A percentile compares a stretch with the other conserved stretches of the same genome.
Conservation (phyloP, 2,329 filamentous ascomycete genomes). For the Talaromyces verruculosus region DNA sequence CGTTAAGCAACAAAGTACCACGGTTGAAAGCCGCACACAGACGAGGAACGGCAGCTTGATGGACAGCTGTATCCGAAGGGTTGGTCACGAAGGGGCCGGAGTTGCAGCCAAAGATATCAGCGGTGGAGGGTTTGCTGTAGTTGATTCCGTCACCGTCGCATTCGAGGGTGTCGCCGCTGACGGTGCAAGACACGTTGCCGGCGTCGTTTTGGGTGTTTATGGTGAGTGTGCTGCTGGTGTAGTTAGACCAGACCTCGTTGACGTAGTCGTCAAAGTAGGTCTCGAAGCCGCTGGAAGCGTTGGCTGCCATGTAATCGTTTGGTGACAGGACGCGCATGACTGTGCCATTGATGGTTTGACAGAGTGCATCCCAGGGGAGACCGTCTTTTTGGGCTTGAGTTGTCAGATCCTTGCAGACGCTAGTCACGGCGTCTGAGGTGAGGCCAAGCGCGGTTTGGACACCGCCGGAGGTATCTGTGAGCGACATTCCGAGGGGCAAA, state of each 20-base stretch:
- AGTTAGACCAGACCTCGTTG: conserved; percentile 55
- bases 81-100: conserved; percentile 48
- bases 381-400: conserved; percentile 50
- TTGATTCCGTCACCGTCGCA: conserved; percentile 47
- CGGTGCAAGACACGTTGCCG: conserved; percentile 51
- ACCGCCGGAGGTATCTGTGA: conserved; percentile 50
- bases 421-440: conserved; percentile 48
- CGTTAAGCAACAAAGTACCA: conserved; percentile 48
- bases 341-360: conserved; percentile 43
- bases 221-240: conserved; percentile 46
- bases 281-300: conserved; percentile 47
- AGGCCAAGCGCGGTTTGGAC: conserved; percentile 53
- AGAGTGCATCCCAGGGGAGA: conserved; percentile 54
- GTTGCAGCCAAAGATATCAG: conserved; percentile 56
- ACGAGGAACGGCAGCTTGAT: conserved; percentile 48
- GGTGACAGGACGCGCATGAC: conserved; percentile 57
- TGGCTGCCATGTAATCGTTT: conserved; percentile 50
- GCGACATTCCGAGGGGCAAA: conserved; percentile 54
- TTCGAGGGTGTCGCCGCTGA: conserved; percentile 39
- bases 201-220: conserved; percentile 57
- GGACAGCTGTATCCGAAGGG: conserved; percentile 41
- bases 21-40: conserved; percentile 55
- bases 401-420: conserved; percentile 48
- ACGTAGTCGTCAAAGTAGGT: conserved; percentile 55
- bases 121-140: conserved; percentile 47